A percentile compares a stretch with the other conserved stretches of the same genome.
Evolutionary conservation across 306 rosid genomes (phyloP).

Genomic region (Pterocarpus macrocarpus): DNA sequence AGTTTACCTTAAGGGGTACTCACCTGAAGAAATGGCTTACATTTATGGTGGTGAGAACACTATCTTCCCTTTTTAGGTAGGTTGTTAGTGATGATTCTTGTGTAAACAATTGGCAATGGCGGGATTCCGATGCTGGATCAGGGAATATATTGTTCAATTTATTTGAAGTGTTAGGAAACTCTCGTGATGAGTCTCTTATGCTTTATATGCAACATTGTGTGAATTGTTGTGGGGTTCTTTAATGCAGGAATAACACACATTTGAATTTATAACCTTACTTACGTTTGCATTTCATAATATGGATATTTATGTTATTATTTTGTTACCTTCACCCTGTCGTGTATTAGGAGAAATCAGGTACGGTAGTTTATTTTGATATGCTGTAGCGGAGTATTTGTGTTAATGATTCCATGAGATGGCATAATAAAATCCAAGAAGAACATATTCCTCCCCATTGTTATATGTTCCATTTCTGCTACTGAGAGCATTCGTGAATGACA

Average conservation of each 20-base stretch:
- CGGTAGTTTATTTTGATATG: slow-evolving; percentile 5
- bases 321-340: neutral
- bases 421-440: neutral
- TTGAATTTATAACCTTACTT: neutral
- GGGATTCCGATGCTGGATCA: slow-evolving; percentile 35
- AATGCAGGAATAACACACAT: slow-evolving; percentile 31
- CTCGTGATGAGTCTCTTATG: neutral
- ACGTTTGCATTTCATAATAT: neutral
- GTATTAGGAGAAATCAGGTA: slow-evolving; percentile 12
- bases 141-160: neutral
- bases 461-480: slow-evolving; percentile 23
- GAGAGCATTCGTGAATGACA: slow-evolving; percentile 5
- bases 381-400: slow-evolving; percentile 7
- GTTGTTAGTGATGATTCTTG: slow-evolving; percentile 52
- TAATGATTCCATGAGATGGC: slow-evolving; percentile 1
- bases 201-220: slow-evolving; percentile 6
- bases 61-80: slow-evolving; percentile 54
- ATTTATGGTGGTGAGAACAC: slow-evolving; percentile 78
- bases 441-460: slow-evolving; percentile 2
- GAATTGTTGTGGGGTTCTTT: neutral
- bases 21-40: slow-evolving; percentile 65
- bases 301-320: neutral
- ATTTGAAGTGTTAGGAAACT: slow-evolving; percentile 20
- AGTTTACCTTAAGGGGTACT: slow-evolving; percentile 60
- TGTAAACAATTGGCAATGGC: neutral